These are phyloP conservation scores for Colletotrichum karsti DNA, from an alignment of 2,329 filamentous ascomycete genomes.

Conservation along the genomic window DNA sequence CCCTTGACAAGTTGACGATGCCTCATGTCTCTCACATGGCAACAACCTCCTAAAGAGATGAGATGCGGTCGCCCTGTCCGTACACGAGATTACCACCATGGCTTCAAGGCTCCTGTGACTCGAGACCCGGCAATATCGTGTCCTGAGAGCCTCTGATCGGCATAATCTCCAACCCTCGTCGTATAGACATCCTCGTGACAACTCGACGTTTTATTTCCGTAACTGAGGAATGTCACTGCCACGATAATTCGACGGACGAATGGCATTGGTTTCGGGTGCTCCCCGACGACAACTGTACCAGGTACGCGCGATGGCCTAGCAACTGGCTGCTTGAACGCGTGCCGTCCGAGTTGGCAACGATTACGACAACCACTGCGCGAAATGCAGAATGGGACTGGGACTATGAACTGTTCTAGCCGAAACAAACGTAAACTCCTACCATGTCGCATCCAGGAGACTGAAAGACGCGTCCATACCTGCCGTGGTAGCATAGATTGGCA, in stretches of 20 bases:
- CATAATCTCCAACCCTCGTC: not conserved
- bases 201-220: not conserved
- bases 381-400: not conserved
- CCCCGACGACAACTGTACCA: not conserved
- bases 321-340: too few species aligned
- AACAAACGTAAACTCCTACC: constrained; percentile 17
- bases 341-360: not conserved
- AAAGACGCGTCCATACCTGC: not conserved
- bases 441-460: not conserved
- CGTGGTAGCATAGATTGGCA: not conserved
- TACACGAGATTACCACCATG: constrained; percentile 15
- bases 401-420: constrained; percentile 22
- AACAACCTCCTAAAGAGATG: constrained; percentile 14
- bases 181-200: not conserved
- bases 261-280: constrained; percentile 10
- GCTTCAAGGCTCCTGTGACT: not conserved
- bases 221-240: not conserved
- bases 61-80: constrained; percentile 8
- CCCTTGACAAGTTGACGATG: not conserved
- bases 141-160: not conserved
- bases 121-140: not conserved
- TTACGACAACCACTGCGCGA: not conserved
- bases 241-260: not conserved
- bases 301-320: not conserved
- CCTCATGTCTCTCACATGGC: not conserved